Percentiles rank a stretch among this genome's conserved stretches.
Evolutionary conservation across 345 rosid species (phyloP).

Genomic region (Aurinia saxatilis): DNA sequence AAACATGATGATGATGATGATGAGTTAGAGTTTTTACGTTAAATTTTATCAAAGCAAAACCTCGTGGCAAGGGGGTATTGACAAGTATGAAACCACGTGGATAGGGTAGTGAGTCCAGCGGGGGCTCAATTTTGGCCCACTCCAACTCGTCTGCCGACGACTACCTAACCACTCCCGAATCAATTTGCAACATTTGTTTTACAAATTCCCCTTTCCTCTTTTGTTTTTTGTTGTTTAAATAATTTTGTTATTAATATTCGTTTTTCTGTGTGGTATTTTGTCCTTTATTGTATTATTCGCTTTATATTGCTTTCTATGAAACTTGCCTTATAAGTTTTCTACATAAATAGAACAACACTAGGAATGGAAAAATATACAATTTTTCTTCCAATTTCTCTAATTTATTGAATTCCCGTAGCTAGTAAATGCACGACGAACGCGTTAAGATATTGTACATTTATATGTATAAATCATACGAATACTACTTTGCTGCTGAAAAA

Average conservation of each 20-base stretch:
- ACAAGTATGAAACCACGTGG: slow-evolving; percentile 21
- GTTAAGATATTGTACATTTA: not conserved
- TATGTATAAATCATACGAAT: not conserved
- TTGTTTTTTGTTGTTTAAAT: not conserved
- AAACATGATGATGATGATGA: no score
- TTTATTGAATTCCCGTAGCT: not conserved
- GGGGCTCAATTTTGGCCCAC: slow-evolving; percentile 4
- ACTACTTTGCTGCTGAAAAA: no score
- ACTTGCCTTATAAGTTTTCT: slow-evolving; percentile 3
- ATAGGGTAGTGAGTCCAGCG: slow-evolving; percentile 2
- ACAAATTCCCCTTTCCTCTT: not conserved
- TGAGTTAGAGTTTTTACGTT: no score
- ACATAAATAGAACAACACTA: not conserved
- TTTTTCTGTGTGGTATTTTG: not conserved
- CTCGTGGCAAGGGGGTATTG: not conserved
- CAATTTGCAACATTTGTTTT: not conserved
- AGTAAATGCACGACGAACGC: slow-evolving; percentile 1
- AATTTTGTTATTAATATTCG: not conserved
- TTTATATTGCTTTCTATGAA: slow-evolving; percentile 21
- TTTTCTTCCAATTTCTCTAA: not conserved
- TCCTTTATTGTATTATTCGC: not conserved
- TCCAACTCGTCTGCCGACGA: slow-evolving; percentile 15
- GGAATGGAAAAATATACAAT: slow-evolving; percentile 5
- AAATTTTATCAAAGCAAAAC: no score
- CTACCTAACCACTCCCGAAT: slow-evolving; percentile 9